phyloP scores from a whole-genome alignment of 257 asterid genomes.

The Avicennia marina region DNA sequence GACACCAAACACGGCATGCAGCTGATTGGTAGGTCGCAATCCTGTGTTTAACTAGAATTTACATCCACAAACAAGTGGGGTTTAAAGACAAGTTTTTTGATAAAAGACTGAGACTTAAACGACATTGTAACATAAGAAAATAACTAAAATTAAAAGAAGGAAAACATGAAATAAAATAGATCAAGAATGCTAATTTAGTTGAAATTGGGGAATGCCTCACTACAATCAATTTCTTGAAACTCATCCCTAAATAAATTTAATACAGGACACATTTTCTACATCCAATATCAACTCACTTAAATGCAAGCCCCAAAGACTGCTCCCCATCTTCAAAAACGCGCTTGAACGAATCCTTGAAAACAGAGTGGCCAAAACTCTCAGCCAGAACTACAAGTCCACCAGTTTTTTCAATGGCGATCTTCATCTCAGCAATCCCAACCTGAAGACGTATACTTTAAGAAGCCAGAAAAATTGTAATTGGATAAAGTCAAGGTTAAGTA shows the following conservation, averaged over 20 bases:
- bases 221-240: background rate
- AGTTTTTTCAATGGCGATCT: slow-evolving; percentile 90
- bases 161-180: background rate
- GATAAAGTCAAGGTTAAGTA: no score
- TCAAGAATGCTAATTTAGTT: slow-evolving; percentile 2
- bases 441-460: slow-evolving; percentile 21
- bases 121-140: background rate
- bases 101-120: background rate
- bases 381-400: slow-evolving; percentile 94
- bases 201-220: background rate
- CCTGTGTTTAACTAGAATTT: background rate
- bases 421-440: slow-evolving; percentile 99
- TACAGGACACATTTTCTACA: background rate
- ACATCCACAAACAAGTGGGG: slow-evolving; percentile 3
- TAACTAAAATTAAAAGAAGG: background rate
- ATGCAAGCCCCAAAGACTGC: slow-evolving; percentile 90
- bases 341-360: slow-evolving; percentile 90
- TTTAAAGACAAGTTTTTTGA: background rate
- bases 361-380: slow-evolving; percentile 98
- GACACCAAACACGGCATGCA: slow-evolving; percentile 6
- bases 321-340: slow-evolving; percentile 82
- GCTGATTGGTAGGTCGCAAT: background rate
- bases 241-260: background rate
- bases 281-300: slow-evolving; percentile 56
- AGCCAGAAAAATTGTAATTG: background rate